These are phyloP conservation scores for Dicorynia guianensis DNA, from an alignment of 306 rosid genomes.

Conservation along the genomic window DNA sequence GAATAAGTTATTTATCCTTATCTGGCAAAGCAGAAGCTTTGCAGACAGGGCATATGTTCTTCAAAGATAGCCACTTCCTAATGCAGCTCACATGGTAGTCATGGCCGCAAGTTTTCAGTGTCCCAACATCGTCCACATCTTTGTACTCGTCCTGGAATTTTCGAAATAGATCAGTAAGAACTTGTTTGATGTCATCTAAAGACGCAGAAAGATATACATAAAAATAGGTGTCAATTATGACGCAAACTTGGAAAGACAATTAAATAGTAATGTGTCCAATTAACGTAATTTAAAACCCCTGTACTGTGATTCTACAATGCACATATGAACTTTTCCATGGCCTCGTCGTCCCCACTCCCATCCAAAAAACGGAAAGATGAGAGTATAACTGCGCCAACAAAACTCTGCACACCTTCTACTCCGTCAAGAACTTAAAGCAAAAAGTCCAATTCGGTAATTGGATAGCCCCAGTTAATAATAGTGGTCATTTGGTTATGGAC, in stretches of 20 bases:
- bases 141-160: slow-evolving; percentile 81
- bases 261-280: background rate
- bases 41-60: slow-evolving; percentile 82
- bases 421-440: background rate
- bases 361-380: background rate
- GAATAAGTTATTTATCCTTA: slow-evolving; percentile 55
- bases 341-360: background rate
- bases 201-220: background rate
- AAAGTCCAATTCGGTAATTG: background rate
- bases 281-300: background rate
- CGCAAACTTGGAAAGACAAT: background rate
- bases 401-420: background rate
- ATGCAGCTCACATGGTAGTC: slow-evolving; percentile 87
- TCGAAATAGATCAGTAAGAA: slow-evolving; percentile 10
- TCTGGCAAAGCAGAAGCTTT: slow-evolving; percentile 67
- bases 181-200: slow-evolving; percentile 11
- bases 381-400: background rate
- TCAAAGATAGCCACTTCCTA: slow-evolving; percentile 82
- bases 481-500: background rate
- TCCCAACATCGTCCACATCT: slow-evolving; percentile 83
- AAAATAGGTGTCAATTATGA: background rate
- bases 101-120: slow-evolving; percentile 72
- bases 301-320: background rate
- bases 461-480: background rate
- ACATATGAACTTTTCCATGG: background rate